A percentile compares a stretch with the other conserved stretches of the same genome.
Evolutionary conservation across 768 basidiomycete genomes (phyloP).

Genomic region (Podaxis rugospora): DNA sequence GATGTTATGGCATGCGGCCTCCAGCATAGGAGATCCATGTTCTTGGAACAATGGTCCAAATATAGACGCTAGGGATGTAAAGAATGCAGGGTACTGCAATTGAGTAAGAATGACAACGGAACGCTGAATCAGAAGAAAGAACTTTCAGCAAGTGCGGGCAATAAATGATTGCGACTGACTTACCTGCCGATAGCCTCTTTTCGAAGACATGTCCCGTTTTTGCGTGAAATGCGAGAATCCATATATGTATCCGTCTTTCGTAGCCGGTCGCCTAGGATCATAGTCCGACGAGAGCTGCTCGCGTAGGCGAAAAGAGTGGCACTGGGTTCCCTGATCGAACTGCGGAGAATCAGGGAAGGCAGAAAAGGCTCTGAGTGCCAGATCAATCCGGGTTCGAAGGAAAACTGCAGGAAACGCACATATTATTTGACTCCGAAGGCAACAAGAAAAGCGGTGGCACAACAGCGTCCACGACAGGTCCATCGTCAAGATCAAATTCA

Average conservation of each 20-base stretch:
- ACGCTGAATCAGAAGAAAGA: constrained; percentile 34
- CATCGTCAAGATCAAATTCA: constrained; percentile 86
- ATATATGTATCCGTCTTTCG: constrained; percentile 66
- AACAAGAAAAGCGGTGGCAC: constrained; percentile 65
- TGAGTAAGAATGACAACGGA: constrained; percentile 81
- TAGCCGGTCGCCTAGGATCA: constrained; percentile 27
- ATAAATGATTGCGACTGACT: neutral
- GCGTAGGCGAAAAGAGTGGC: constrained; percentile 85
- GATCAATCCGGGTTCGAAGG: neutral
- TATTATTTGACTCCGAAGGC: constrained; percentile 71
- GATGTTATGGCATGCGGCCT: constrained; percentile 83
- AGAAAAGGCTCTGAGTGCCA: constrained; percentile 71
- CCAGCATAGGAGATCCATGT: constrained; percentile 78
- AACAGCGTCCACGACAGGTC: constrained; percentile 70
- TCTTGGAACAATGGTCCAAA: constrained; percentile 72
- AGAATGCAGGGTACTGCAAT: constrained; percentile 79
- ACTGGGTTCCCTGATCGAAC: constrained; percentile 79
- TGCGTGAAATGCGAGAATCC: constrained; percentile 80
- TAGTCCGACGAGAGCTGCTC: constrained; percentile 26
- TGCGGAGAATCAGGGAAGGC: constrained; percentile 88
- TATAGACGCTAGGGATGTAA: constrained; percentile 57
- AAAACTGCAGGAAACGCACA: constrained; percentile 46
- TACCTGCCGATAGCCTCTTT: constrained; percentile 81
- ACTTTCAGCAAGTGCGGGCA: neutral
- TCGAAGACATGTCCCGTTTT: constrained; percentile 54